Percentiles rank a stretch among this genome's conserved stretches.
These are phyloP conservation scores for Clitoria ternatea DNA, from an alignment of 306 rosid genomes.

Conservation along the genomic window DNA sequence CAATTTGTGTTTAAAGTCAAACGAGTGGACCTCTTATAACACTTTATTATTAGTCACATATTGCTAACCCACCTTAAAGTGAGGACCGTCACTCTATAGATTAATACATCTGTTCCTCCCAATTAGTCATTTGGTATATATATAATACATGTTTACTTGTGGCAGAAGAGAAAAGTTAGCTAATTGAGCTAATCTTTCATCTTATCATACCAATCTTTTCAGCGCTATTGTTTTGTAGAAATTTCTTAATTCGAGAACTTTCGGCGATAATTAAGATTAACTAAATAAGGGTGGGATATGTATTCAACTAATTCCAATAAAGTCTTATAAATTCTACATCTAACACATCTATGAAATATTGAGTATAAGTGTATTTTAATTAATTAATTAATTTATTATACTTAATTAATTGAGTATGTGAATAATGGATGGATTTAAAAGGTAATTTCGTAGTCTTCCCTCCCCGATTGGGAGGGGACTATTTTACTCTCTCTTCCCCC, in stretches of 20 bases:
- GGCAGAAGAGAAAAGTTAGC: slow-evolving; percentile 33
- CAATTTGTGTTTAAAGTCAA: slow-evolving; percentile 42
- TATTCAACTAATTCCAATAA: background rate
- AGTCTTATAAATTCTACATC: too few species aligned
- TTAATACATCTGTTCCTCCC: slow-evolving; percentile 10
- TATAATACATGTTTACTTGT: background rate
- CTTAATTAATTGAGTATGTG: too few species aligned
- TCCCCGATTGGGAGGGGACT: too few species aligned
- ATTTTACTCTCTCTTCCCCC: too few species aligned
- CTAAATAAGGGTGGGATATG: background rate
- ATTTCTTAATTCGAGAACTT: background rate
- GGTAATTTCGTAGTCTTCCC: too few species aligned
- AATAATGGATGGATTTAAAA: too few species aligned
- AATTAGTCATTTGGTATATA: too few species aligned
- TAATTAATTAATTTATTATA: too few species aligned
- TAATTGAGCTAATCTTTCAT: slow-evolving; percentile 23
- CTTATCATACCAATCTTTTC: background rate
- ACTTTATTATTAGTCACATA: slow-evolving; percentile 2
- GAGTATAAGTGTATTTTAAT: too few species aligned
- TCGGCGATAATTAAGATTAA: background rate
- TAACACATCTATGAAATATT: too few species aligned
- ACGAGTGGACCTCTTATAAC: slow-evolving; percentile 30
- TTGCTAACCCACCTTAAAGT: slow-evolving; percentile 22
- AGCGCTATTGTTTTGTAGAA: background rate
- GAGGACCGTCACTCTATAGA: slow-evolving; percentile 6